Conservation (phyloP, 805 yeast species). For the Metschnikowia baotianmanensis region DNA sequence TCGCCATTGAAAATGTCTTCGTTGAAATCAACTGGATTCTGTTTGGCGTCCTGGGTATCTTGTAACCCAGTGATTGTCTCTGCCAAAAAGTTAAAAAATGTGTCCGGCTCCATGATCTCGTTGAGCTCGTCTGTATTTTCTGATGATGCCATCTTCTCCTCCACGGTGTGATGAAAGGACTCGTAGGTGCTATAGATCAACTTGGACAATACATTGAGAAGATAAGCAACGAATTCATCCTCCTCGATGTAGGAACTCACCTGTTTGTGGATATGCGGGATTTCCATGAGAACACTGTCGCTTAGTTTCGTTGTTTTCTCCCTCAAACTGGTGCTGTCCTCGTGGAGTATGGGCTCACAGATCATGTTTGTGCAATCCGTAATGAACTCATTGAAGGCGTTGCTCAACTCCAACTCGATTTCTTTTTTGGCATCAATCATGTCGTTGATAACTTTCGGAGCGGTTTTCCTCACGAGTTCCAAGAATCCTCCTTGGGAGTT, state of each 20-base stretch:
- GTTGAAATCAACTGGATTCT: constrained; percentile 19
- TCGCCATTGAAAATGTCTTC: constrained; percentile 27
- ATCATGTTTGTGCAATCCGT: constrained; percentile 46
- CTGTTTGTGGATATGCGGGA: constrained; percentile 56
- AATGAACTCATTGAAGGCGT: constrained; percentile 66
- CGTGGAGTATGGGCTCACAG: constrained; percentile 38
- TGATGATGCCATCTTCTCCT: constrained; percentile 22
- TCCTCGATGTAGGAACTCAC: constrained; percentile 59
- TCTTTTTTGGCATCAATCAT: constrained; percentile 77
- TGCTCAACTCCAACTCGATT: constrained; percentile 68
- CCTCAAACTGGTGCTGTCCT: constrained; percentile 19
- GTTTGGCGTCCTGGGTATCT: constrained; percentile 20
- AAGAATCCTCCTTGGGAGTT: constrained; percentile 36
- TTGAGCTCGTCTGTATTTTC: constrained; percentile 33
- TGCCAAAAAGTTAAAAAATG: constrained; percentile 49
- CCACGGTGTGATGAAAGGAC: constrained; percentile 41
- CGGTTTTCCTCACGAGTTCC: constrained; percentile 60
- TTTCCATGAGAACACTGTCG: constrained; percentile 46
- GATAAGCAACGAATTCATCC: constrained; percentile 34
- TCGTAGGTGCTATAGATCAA: constrained; percentile 58
- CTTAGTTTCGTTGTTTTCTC: constrained; percentile 43
- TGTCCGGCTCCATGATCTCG: constrained; percentile 63
- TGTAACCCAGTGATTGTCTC: constrained; percentile 28
- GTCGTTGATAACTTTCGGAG: constrained; percentile 76
- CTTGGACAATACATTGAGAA: constrained; percentile 40